These are phyloP conservation scores for Talaromyces ruber DNA, from an alignment of 495 filamentous ascomycete species.

Conservation along the genomic window DNA sequence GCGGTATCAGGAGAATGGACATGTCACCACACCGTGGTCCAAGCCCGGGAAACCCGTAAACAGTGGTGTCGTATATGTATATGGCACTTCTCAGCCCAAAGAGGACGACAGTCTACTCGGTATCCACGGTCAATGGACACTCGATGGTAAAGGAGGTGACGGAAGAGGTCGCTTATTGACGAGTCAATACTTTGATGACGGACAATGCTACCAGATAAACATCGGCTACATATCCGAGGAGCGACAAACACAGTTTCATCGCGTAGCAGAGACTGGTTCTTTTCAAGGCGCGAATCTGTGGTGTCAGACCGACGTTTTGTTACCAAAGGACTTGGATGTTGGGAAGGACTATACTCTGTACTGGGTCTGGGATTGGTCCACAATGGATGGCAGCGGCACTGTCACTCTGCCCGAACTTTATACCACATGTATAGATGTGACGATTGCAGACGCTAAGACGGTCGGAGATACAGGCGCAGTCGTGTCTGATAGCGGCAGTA, in stretches of 20 bases:
- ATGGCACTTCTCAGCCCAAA: constrained; percentile 63
- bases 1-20: constrained; percentile 78
- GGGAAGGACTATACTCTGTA: constrained; percentile 64
- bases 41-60: constrained; percentile 55
- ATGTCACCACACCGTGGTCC: constrained; percentile 59
- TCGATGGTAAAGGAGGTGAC: constrained; percentile 69
- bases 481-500: neutral
- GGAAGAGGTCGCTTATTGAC: constrained; percentile 63
- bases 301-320: constrained; percentile 69
- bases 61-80: constrained; percentile 71
- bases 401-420: constrained; percentile 56
- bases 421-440: constrained; percentile 73
- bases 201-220: constrained; percentile 70
- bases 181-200: constrained; percentile 71
- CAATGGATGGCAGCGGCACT: constrained; percentile 33
- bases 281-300: constrained; percentile 46
- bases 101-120: constrained; percentile 53
- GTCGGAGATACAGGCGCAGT: neutral
- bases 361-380: constrained; percentile 93
- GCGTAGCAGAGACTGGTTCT: constrained; percentile 20
- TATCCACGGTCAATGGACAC: constrained; percentile 66
- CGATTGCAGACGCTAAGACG: constrained; percentile 35
- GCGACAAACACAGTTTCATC: constrained; percentile 45
- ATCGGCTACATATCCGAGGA: constrained; percentile 35
- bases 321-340: constrained; percentile 47